A percentile compares a stretch with the other conserved stretches of the same genome.
These are phyloP conservation scores for Davidsoniella virescens DNA, from an alignment of 2,329 filamentous ascomycete species.

Conservation along the genomic window DNA sequence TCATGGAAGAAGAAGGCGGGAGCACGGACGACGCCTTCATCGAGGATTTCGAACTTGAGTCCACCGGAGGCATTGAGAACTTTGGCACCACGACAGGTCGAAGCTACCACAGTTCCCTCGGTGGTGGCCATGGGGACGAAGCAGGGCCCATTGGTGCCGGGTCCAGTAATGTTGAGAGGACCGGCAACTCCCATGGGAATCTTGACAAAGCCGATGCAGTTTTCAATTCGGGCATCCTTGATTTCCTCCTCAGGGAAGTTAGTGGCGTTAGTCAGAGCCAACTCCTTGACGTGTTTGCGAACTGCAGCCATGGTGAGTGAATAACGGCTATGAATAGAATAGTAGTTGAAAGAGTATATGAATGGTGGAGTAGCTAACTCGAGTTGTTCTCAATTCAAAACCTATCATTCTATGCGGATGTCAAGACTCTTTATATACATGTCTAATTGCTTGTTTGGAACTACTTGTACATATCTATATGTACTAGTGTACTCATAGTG, in stretches of 20 bases:
- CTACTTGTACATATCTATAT: no score
- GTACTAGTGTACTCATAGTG: no score
- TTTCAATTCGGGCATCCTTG: neutral
- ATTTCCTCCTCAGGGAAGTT: neutral
- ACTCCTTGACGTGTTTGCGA: neutral
- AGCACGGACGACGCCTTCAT: neutral
- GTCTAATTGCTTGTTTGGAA: no score
- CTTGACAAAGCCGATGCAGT: slow-evolving; percentile 3
- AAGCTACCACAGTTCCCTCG: slow-evolving; percentile 4
- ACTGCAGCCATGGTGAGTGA: no score
- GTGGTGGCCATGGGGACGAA: slow-evolving; percentile 3
- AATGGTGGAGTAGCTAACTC: no score
- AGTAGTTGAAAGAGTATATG: no score
- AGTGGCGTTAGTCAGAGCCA: neutral
- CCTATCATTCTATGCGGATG: no score
- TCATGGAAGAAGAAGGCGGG: neutral
- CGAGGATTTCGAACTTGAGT: slow-evolving; percentile 1
- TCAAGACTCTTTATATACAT: no score
- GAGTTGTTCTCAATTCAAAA: no score
- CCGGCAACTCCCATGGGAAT: slow-evolving; percentile 3
- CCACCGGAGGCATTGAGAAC: slow-evolving; percentile 1
- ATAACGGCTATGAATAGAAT: no score
- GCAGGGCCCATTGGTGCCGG: neutral
- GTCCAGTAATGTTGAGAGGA: neutral
- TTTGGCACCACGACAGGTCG: slow-evolving; percentile 4